A percentile compares a stretch with the other conserved stretches of the same genome.
phyloP scores from a whole-genome alignment of 257 asterid genomes.

The Scutellaria barbata region DNA sequence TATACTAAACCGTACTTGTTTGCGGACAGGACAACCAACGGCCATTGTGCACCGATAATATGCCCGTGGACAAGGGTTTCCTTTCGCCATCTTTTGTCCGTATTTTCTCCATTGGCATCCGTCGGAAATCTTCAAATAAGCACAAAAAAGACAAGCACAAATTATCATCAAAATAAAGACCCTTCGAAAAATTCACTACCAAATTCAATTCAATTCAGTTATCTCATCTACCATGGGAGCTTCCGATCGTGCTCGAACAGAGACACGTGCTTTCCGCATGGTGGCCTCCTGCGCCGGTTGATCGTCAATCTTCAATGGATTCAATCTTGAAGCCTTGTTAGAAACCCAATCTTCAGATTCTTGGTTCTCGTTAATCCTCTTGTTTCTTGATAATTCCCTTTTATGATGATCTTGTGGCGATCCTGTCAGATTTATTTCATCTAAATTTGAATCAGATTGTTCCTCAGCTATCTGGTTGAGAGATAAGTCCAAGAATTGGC shows the following conservation, averaged over 20 bases:
- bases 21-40: conserved; percentile 93
- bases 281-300: conserved; percentile 69
- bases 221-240: conserved; percentile 72
- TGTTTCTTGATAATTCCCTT: conserved; percentile 39
- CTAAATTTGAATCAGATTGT: conserved; percentile 65
- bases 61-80: conserved; percentile 96
- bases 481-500: conserved; percentile 68
- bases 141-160: too few species aligned
- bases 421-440: conserved; percentile 76
- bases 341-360: conserved; percentile 77
- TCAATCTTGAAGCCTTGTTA: conserved; percentile 54
- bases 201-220: too few species aligned
- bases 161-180: too few species aligned
- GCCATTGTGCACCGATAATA: conserved; percentile 96
- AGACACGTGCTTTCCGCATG: conserved; percentile 97
- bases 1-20: conserved; percentile 51
- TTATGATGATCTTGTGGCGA: conserved; percentile 32
- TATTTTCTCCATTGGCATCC: conserved; percentile 99
- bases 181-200: too few species aligned
- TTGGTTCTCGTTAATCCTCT: conserved; percentile 63
- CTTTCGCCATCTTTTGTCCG: conserved; percentile 97
- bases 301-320: conserved; percentile 46
- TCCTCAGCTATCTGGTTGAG: conserved; percentile 39
- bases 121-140: conserved; percentile 62
- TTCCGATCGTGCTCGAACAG: conserved; percentile 97